These are phyloP conservation scores for Botrytis paeoniae DNA, from an alignment of 2,329 filamentous ascomycete species.

Conservation along the genomic window DNA sequence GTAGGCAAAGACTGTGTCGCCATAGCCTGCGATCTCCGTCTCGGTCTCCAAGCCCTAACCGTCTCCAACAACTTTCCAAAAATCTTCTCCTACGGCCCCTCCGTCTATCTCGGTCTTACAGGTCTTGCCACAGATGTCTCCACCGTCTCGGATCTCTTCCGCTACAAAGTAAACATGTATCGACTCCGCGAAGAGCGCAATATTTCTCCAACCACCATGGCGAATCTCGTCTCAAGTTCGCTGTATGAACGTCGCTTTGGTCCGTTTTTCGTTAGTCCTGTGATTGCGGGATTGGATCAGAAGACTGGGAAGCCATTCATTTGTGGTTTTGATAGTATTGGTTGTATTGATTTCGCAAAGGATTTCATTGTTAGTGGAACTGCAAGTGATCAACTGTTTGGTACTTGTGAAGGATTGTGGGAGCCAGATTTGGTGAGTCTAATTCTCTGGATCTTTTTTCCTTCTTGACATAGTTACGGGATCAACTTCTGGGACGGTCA, in stretches of 20 bases:
- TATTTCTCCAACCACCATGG: constrained; percentile 92
- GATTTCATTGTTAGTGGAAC: constrained; percentile 98
- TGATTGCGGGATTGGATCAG: constrained; percentile 91
- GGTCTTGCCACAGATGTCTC: constrained; percentile 94
- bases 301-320: constrained; percentile 96
- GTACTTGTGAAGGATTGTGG: constrained; percentile 97
- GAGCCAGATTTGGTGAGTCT: constrained; percentile 86
- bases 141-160: constrained; percentile 94
- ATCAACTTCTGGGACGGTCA: not conserved
- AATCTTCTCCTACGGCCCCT: constrained; percentile 88
- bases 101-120: constrained; percentile 92
- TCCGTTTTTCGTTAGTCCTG: constrained; percentile 92
- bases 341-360: constrained; percentile 98
- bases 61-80: constrained; percentile 99
- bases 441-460: not conserved
- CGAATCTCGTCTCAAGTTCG: constrained; percentile 86
- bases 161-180: constrained; percentile 99
- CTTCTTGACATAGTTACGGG: not conserved
- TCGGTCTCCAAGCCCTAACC: constrained; percentile 93
- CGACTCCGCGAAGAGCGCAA: constrained; percentile 94
- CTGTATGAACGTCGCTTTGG: constrained; percentile 96
- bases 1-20: constrained; percentile 99
- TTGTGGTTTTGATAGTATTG: constrained; percentile 98
- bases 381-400: constrained; percentile 94
- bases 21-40: constrained; percentile 97